These are phyloP conservation scores for Clitopilus passeckerianus DNA, from an alignment of 768 basidiomycete species.

Conservation along the genomic window DNA sequence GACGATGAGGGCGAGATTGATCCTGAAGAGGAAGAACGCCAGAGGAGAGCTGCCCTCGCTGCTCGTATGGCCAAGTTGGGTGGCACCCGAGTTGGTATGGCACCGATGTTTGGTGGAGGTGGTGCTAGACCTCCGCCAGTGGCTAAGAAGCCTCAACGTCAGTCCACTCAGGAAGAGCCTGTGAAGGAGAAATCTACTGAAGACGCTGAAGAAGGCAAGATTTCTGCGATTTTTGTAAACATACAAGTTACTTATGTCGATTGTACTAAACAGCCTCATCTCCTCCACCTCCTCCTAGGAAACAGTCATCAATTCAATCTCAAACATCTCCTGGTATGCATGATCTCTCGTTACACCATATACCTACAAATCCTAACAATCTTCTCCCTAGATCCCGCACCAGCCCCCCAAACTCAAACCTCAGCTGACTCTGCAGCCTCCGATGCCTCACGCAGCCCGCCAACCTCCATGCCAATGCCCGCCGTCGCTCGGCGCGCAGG, in stretches of 20 bases:
- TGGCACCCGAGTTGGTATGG: constrained; percentile 80
- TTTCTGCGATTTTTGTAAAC: background rate
- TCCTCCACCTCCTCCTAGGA: constrained; percentile 2
- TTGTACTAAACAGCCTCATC: background rate
- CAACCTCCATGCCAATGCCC: constrained; percentile 65
- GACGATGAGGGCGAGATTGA: constrained; percentile 32
- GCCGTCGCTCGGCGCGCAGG: constrained; percentile 68
- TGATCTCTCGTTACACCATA: background rate
- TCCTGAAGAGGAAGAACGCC: constrained; percentile 68
- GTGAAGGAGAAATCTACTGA: background rate
- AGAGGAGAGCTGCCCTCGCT: constrained; percentile 81
- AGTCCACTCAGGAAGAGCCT: constrained; percentile 20
- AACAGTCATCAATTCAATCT: constrained; percentile 2
- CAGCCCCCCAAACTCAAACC: constrained; percentile 19
- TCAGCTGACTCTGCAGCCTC: constrained; percentile 22
- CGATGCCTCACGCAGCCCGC: constrained; percentile 36
- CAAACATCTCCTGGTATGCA: constrained; percentile 7
- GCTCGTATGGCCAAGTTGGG: constrained; percentile 93
- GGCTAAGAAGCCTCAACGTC: constrained; percentile 25
- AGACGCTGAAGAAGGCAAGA: constrained; percentile 10
- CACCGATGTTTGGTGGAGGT: constrained; percentile 51
- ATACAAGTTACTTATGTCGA: background rate
- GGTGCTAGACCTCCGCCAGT: constrained; percentile 26
- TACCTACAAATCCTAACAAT: background rate
- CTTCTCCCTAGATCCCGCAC: constrained; percentile 4